These are phyloP conservation scores for Phytophthora cryptogea DNA, from an alignment of 352 stramenopile species.

Conservation along the genomic window DNA sequence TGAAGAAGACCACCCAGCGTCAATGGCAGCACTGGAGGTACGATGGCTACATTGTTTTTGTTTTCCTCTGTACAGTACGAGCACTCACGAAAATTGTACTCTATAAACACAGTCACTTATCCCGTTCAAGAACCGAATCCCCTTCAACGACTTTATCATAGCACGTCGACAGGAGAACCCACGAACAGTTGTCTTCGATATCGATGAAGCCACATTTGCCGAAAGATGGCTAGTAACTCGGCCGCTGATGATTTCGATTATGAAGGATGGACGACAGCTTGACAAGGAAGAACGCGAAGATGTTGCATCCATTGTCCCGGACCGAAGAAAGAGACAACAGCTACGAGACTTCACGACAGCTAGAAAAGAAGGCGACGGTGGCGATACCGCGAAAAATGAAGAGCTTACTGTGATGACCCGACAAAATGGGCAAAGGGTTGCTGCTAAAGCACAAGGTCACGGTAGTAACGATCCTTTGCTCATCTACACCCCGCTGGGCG, in stretches of 20 bases:
- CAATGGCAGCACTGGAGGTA: constrained; percentile 39
- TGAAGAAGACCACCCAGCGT: constrained; percentile 45
- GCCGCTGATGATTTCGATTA: constrained; percentile 52
- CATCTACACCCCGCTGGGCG: constrained; percentile 37
- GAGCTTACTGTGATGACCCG: neutral
- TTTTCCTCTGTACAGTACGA: neutral
- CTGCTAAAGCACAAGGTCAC: constrained; percentile 2
- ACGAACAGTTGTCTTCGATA: constrained; percentile 54
- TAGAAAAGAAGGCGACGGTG: constrained; percentile 7
- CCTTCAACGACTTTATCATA: constrained; percentile 64
- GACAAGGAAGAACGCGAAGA: constrained; percentile 43
- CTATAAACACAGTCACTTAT: constrained; percentile 38
- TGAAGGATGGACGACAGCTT: constrained; percentile 47
- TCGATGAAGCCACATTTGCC: constrained; percentile 50
- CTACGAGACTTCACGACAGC: constrained; percentile 1
- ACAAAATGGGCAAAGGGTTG: neutral
- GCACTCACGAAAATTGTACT: neutral
- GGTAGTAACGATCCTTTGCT: constrained; percentile 14
- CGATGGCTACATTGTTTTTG: constrained; percentile 5
- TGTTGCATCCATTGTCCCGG: constrained; percentile 24
- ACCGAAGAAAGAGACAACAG: constrained; percentile 13
- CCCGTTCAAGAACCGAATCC: constrained; percentile 45
- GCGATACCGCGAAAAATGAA: constrained; percentile 18
- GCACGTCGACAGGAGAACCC: constrained; percentile 33
- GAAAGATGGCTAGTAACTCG: constrained; percentile 48